Percentiles rank a stretch among this genome's conserved stretches.
Conservation (phyloP, 495 filamentous ascomycete genomes). For the Penicillium antarcticum region DNA sequence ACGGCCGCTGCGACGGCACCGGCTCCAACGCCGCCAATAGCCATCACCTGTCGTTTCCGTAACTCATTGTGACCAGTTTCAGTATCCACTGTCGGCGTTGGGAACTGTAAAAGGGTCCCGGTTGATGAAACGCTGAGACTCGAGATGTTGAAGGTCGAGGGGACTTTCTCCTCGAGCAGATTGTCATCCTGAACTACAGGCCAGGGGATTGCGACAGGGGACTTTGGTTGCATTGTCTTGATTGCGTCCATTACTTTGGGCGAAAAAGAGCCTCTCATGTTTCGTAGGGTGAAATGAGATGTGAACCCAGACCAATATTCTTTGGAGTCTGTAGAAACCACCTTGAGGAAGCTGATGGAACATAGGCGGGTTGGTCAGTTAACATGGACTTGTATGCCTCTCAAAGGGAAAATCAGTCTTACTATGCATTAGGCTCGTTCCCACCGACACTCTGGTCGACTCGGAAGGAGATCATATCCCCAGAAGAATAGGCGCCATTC, state of each 20-base stretch:
- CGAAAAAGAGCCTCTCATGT: slow-evolving; percentile 65
- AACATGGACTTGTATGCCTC: not conserved
- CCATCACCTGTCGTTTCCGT: slow-evolving; percentile 27
- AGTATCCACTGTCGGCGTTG: slow-evolving; percentile 7
- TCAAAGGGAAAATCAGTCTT: slow-evolving; percentile 16
- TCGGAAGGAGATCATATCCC: slow-evolving; percentile 50
- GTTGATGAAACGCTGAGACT: slow-evolving; percentile 1
- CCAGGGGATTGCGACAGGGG: slow-evolving; percentile 40
- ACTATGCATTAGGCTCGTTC: slow-evolving; percentile 61
- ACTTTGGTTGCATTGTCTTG: slow-evolving; percentile 33
- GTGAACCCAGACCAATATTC: slow-evolving; percentile 49
- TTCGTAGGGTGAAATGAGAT: slow-evolving; percentile 63
- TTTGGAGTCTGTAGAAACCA: slow-evolving; percentile 50
- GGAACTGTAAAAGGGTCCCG: slow-evolving; percentile 9
- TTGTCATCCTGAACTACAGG: slow-evolving; percentile 1
- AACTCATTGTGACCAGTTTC: slow-evolving; percentile 21
- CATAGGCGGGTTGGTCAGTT: slow-evolving; percentile 5
- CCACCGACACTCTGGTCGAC: slow-evolving; percentile 48
- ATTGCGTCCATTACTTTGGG: slow-evolving; percentile 38
- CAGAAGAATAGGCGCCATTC: slow-evolving; percentile 40
- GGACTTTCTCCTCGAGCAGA: slow-evolving; percentile 11
- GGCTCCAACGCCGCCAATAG: not conserved
- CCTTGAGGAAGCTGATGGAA: slow-evolving; percentile 59
- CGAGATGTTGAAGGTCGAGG: slow-evolving; percentile 4
- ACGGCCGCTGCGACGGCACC: not conserved